Base-by-base conservation (phyloP, 805 yeast genomes). In the Myxozyma nipponensis region DNA sequence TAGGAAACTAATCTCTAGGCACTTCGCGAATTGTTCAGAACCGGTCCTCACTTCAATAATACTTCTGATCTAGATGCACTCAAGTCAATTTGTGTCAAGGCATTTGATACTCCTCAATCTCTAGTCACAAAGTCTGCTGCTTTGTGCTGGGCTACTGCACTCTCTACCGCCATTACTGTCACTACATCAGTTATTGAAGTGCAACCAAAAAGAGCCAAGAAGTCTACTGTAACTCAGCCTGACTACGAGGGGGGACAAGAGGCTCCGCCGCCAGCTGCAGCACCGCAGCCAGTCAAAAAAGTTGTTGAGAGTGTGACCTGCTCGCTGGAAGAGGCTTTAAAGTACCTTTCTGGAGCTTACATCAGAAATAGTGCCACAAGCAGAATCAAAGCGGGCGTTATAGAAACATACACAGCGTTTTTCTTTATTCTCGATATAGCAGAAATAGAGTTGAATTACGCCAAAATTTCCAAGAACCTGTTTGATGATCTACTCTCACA, bases 71-170 rank as follows among this genome's bases (percentile, higher is more conserved):
- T 23, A 28, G 62, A 54, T 26, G 18, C 21, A 37, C 36, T 56
- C 10, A 39, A 42, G 18, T 34, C 46, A 13, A 44, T 55, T 26
- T 49, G 47, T 23, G 37, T 46, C 34, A 49, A 46, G 38, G 56
- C 58, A 1, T 48, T 54, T 24, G 56, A 56, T 6, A 42, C 52
- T 5, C 47, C 50, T 6, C 56, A 49, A 28, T 25, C 47, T 6
- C 32, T 39, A 18, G 53, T 44, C 18, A 43, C 54, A 43, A 40
- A 61, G 60, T 28, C 62, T 50, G 34, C 42, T 43, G 40, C 61
- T 55, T 39, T 42, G 10, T 62, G 67, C 54, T 57, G 66, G 49
- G 62, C 68, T 1, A 50, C 54, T 23, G 54, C 62, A 2, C 23
- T 63, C n/a, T 26, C 50, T 17, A 46, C 39, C 13, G 56, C 57